These are phyloP conservation scores for Tremellales sp. DNA, from an alignment of 1,284 basidiomycete genomes.

Conservation along the genomic window DNA sequence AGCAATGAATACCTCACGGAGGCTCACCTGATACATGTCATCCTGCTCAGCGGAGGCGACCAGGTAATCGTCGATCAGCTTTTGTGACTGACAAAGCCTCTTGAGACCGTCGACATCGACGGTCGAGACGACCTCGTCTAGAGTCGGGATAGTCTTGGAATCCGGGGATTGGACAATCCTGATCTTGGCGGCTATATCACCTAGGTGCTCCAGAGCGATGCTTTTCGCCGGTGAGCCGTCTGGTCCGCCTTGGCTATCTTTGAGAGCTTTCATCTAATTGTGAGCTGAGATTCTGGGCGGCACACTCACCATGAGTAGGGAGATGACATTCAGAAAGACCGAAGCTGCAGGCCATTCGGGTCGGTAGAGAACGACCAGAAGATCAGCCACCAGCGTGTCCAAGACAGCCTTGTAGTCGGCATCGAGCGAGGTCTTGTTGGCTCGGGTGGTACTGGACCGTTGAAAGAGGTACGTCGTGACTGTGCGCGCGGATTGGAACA, in stretches of 20 bases:
- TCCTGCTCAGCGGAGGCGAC: constrained; percentile 28
- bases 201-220: constrained; percentile 87
- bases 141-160: constrained; percentile 46
- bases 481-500: constrained; percentile 74
- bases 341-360: constrained; percentile 96
- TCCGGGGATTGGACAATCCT: constrained; percentile 51
- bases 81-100: constrained; percentile 52
- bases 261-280: constrained; percentile 64
- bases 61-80: constrained; percentile 52
- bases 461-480: constrained; percentile 82
- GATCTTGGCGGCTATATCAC: constrained; percentile 80
- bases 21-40: constrained; percentile 30
- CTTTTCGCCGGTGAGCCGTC: constrained; percentile 79
- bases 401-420: constrained; percentile 86
- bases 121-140: constrained; percentile 68
- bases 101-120: constrained; percentile 57
- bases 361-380: constrained; percentile 83
- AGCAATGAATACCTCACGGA: background rate
- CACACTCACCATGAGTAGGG: constrained; percentile 70
- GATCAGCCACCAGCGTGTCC: constrained; percentile 81
- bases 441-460: constrained; percentile 64
- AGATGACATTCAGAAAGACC: constrained; percentile 69
- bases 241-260: constrained; percentile 70
- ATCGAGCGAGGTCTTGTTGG: constrained; percentile 80
- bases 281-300: constrained; percentile 4